Evolutionary conservation across 176 grass and related monocot genomes (phyloP).

Genomic region (Lolium rigidum): DNA sequence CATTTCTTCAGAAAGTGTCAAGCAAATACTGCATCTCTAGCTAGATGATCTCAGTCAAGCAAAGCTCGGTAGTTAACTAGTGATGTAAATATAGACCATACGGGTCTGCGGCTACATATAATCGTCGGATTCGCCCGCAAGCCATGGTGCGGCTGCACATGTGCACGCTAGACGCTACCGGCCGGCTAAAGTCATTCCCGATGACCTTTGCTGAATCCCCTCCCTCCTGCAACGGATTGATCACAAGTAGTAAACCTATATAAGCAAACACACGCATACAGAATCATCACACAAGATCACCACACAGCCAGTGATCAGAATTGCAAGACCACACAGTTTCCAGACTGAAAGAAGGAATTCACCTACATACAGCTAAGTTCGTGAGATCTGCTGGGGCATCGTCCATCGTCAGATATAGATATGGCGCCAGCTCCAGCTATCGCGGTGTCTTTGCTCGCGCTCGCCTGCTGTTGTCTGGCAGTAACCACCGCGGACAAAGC

Average conservation of each 20-base stretch:
- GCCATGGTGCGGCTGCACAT: slow-evolving; percentile 23
- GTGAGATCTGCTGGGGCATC: no score
- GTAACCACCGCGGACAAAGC: no score
- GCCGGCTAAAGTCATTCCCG: no score
- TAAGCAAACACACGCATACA: no score
- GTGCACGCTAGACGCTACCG: background rate
- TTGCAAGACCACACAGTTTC: background rate
- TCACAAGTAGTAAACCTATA: no score
- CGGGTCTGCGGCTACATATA: background rate
- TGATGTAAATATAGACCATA: background rate
- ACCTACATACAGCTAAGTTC: no score
- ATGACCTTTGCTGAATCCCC: background rate
- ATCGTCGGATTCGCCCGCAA: slow-evolving; percentile 30
- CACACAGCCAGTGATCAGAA: background rate
- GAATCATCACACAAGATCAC: background rate
- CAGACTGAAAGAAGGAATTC: background rate
- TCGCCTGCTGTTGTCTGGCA: no score
- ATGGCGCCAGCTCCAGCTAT: no score
- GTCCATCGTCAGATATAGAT: no score
- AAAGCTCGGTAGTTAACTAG: background rate
- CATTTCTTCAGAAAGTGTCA: background rate
- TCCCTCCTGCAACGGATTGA: no score
- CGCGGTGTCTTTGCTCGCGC: no score
- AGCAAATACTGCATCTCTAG: background rate
- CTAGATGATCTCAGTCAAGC: background rate